Conservation (phyloP, 257 asterid genomes). For the Solanum corneliomulleri region DNA sequence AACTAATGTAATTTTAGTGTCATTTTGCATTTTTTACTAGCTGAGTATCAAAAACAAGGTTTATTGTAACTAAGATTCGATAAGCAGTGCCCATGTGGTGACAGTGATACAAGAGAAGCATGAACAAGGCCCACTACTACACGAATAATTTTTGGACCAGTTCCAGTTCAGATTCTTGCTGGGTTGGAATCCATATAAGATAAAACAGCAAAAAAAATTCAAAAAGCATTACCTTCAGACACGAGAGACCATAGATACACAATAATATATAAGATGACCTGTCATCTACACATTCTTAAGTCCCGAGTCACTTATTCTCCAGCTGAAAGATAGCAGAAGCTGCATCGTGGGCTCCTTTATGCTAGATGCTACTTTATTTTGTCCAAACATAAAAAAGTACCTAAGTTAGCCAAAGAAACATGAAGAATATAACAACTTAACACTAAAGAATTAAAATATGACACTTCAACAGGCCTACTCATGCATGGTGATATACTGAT, state of each 20-base stretch:
- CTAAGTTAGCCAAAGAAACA: background rate
- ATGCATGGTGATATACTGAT: background rate
- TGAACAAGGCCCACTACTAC: background rate
- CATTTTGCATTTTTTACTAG: background rate
- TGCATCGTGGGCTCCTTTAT: background rate
- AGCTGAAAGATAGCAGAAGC: background rate
- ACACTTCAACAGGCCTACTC: background rate
- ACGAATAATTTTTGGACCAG: background rate
- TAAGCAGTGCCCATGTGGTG: background rate
- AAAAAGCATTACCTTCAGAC: background rate
- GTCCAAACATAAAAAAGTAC: background rate
- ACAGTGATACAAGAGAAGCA: background rate
- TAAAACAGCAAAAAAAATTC: background rate
- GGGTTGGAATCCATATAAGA: background rate
- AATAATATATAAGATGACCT: background rate
- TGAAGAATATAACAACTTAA: background rate
- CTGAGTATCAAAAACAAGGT: background rate
- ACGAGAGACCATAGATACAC: background rate
- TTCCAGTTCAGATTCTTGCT: background rate
- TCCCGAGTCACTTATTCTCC: background rate
- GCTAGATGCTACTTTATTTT: background rate
- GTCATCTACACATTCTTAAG: background rate
- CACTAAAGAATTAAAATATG: background rate
- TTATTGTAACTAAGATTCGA: background rate
- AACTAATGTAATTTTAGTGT: background rate